Evolutionary conservation across 176 grass and related monocot species (phyloP).

Genomic region (Secale cereale): DNA sequence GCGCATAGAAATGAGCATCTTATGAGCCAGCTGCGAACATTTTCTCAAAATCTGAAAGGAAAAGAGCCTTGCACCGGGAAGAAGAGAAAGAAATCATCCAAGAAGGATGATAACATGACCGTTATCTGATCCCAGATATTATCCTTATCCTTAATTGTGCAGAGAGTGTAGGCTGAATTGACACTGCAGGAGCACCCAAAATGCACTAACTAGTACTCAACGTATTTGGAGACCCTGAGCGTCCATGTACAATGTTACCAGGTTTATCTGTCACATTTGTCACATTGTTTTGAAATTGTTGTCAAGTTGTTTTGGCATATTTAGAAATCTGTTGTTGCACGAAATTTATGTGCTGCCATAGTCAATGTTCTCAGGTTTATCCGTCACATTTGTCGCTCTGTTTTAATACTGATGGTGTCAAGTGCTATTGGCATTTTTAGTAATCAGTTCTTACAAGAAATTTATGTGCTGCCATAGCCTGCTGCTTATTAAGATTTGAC

Average conservation of each 20-base stretch:
- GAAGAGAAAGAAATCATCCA: conserved; percentile 73
- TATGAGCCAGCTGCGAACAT: conserved; percentile 48
- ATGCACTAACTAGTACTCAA: not conserved
- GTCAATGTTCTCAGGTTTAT: not conserved
- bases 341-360: not conserved
- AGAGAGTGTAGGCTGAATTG: not conserved
- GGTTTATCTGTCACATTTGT: not conserved
- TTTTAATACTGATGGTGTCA: not conserved
- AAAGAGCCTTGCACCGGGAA: conserved; percentile 57
- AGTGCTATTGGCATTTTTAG: not conserved
- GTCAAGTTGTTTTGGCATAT: not conserved
- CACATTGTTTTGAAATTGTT: not conserved
- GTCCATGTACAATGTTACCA: not conserved
- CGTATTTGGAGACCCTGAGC: not conserved
- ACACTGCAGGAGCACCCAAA: not conserved
- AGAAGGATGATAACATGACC: conserved; percentile 42
- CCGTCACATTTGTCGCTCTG: not conserved
- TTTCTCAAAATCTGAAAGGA: conserved; percentile 69
- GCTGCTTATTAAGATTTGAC: not conserved
- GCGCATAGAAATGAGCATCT: conserved; percentile 86
- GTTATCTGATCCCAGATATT: conserved; percentile 15
- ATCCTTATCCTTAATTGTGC: not conserved
- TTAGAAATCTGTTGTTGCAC: not conserved
- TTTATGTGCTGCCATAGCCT: not conserved
- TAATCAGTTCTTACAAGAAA: not conserved